Conservation (phyloP, 176 grass and related monocot genomes). For the Carex myosuroides region DNA sequence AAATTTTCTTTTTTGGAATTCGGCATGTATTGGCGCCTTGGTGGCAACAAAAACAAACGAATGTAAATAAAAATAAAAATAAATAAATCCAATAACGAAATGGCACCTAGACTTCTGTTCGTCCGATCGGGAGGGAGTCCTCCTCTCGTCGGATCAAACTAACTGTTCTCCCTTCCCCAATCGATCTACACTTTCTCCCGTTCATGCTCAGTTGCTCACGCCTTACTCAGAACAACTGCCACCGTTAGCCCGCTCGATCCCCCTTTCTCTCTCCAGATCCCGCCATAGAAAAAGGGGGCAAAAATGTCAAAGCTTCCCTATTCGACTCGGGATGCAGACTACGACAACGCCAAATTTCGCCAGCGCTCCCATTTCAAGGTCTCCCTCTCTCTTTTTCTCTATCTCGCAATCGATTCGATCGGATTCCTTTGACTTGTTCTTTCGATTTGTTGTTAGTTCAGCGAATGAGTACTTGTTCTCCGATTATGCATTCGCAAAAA, state of each 20-base stretch:
- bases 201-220: background rate
- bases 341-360: conserved; percentile 97
- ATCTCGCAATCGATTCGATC: background rate
- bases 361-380: conserved; percentile 86
- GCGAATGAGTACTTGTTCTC: background rate
- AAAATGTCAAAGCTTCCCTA: conserved; percentile 41
- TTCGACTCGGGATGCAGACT: conserved; percentile 66
- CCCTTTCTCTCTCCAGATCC: conserved; percentile 8
- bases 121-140: background rate
- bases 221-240: background rate
- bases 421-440: background rate
- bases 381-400: background rate
- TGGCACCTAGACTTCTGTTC: no score
- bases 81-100: no score
- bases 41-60: background rate
- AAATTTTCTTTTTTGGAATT: no score
- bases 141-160: background rate
- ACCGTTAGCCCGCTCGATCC: background rate
- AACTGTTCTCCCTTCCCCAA: background rate
- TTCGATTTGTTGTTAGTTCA: background rate
- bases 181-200: background rate
- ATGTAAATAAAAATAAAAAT: background rate
- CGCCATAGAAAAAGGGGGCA: background rate
- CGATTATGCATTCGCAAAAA: background rate
- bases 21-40: background rate